These are phyloP conservation scores for Ballota nigra DNA, from an alignment of 257 asterid genomes.

Conservation along the genomic window DNA sequence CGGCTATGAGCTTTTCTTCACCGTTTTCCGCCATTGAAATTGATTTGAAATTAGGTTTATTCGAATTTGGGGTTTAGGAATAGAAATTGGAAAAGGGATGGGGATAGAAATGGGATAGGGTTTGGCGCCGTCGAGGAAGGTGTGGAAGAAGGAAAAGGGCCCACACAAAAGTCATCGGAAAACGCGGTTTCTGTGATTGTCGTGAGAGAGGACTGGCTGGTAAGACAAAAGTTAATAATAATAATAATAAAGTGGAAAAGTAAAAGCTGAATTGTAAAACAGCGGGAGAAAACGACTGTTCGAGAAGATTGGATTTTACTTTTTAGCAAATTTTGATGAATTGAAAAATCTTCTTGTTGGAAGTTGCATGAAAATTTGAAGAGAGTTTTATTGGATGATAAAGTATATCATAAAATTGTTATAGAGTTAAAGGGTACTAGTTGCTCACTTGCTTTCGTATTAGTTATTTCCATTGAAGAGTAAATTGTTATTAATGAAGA, in stretches of 20 bases:
- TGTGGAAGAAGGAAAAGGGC: constrained; percentile 18
- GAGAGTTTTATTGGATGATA: no score
- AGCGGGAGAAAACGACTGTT: no score
- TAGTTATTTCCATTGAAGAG: no score
- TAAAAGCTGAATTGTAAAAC: not conserved
- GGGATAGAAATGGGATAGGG: not conserved
- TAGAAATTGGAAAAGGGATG: not conserved
- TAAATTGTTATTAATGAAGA: no score
- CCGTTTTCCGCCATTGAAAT: constrained; percentile 69
- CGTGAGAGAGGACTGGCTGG: not conserved
- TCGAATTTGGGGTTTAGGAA: not conserved
- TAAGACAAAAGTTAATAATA: no score
- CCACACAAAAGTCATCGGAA: constrained; percentile 24
- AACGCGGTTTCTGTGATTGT: constrained; percentile 29
- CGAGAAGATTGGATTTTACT: no score
- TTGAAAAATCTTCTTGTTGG: no score
- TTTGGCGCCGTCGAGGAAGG: constrained; percentile 26
- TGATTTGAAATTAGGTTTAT: not conserved
- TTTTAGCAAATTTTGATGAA: no score
- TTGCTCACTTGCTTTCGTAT: no score
- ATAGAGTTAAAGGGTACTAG: no score
- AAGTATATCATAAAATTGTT: no score
- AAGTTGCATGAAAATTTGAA: no score
- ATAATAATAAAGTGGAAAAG: not conserved
- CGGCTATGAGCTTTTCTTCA: constrained; percentile 72